Conservation (phyloP, 2,329 filamentous ascomycete species). For the Huntiella omanensis region DNA sequence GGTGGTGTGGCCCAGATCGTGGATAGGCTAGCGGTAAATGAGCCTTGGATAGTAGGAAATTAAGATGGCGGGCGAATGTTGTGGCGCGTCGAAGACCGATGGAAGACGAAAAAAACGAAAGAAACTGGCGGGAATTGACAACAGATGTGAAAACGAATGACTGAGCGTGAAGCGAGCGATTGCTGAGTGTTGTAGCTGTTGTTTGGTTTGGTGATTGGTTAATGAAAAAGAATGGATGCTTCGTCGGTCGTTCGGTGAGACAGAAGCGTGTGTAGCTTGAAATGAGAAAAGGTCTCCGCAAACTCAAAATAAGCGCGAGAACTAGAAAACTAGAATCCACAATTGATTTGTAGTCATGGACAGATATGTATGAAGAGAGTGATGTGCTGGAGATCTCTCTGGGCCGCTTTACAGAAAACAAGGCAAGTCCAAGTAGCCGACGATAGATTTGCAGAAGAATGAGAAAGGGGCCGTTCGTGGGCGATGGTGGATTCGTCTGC, state of each 20-base stretch:
- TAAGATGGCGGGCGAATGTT: slow-evolving; percentile 8
- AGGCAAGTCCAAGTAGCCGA: neutral
- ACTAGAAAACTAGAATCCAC: slow-evolving; percentile 5
- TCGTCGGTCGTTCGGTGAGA: neutral
- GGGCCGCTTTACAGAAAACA: neutral
- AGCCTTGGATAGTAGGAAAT: slow-evolving; percentile 2
- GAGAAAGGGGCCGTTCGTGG: slow-evolving; percentile 9
- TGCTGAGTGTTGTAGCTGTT: neutral
- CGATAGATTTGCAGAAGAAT: slow-evolving; percentile 12
- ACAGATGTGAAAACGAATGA: slow-evolving; percentile 2
- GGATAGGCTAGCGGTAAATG: neutral
- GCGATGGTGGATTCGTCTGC: slow-evolving; percentile 1
- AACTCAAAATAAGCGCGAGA: slow-evolving; percentile 5
- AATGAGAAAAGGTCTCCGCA: neutral
- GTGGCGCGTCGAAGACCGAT: slow-evolving; percentile 6
- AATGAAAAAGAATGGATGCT: slow-evolving; percentile 9
- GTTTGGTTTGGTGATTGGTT: neutral
- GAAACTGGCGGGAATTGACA: slow-evolving; percentile 11
- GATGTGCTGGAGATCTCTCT: neutral
- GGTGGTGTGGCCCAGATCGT: neutral
- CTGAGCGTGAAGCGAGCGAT: slow-evolving; percentile 8
- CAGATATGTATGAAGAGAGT: neutral
- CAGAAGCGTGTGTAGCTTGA: slow-evolving; percentile 6
- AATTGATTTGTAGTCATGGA: neutral
- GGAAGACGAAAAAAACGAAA: slow-evolving; percentile 3